Evolutionary conservation across 116 monocot genomes (phyloP).

Genomic region (Papilionanthe hybrid): DNA sequence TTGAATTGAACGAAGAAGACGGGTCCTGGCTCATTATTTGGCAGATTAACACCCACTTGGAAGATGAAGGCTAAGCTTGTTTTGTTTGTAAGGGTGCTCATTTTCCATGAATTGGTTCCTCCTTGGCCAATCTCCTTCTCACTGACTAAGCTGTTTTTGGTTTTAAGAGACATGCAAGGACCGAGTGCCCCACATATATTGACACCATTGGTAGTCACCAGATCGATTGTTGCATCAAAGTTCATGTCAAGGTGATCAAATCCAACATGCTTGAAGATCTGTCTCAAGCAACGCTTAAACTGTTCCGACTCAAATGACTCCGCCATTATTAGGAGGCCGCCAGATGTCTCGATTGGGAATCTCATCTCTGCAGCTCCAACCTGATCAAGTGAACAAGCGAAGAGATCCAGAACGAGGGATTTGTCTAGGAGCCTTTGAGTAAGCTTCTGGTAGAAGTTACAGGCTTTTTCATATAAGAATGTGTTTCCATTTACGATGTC

Average conservation of each 20-base stretch:
- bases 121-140: slow-evolving; percentile 78
- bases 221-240: slow-evolving; percentile 71
- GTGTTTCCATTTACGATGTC: slow-evolving; percentile 60
- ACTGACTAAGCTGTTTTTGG: slow-evolving; percentile 52
- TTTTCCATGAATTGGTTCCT: slow-evolving; percentile 69
- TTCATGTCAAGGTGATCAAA: slow-evolving; percentile 54
- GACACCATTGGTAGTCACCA: slow-evolving; percentile 72
- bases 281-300: slow-evolving; percentile 63
- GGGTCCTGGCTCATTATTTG: slow-evolving; percentile 39
- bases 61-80: slow-evolving; percentile 85
- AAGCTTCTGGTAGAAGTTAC: slow-evolving; percentile 60
- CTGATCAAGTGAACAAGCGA: slow-evolving; percentile 97
- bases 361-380: slow-evolving; percentile 80
- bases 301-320: slow-evolving; percentile 89
- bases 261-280: slow-evolving; percentile 59
- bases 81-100: slow-evolving; percentile 55
- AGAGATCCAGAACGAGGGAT: slow-evolving; percentile 87
- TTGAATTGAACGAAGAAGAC: slow-evolving; percentile 92
- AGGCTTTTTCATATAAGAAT: slow-evolving; percentile 45
- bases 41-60: slow-evolving; percentile 31
- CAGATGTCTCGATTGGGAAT: slow-evolving; percentile 72
- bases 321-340: slow-evolving; percentile 71
- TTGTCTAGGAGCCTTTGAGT: slow-evolving; percentile 43
- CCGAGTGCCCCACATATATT: slow-evolving; percentile 90
- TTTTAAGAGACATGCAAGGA: slow-evolving; percentile 65